phyloP scores from a whole-genome alignment of 2,329 filamentous ascomycete genomes.

The Calonectria pseudoturangicola region DNA sequence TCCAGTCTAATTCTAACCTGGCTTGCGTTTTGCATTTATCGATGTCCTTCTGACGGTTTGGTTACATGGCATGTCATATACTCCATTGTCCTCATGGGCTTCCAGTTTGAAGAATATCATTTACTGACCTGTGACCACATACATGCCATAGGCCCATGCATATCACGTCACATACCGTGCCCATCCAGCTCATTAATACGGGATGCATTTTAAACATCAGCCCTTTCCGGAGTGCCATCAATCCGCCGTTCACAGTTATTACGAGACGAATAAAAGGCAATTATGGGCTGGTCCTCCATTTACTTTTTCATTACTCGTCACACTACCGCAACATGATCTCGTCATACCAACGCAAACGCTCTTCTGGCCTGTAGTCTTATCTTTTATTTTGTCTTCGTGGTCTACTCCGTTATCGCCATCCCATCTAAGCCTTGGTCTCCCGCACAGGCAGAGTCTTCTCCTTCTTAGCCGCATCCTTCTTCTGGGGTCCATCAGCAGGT shows the following conservation, averaged over 20 bases:
- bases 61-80: too few species aligned
- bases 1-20: too few species aligned
- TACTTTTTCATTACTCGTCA: conserved; percentile 32
- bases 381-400: conserved; percentile 42
- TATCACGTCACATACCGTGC: too few species aligned
- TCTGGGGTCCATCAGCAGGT: conserved; percentile 71
- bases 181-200: neutral
- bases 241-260: neutral
- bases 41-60: too few species aligned
- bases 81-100: too few species aligned
- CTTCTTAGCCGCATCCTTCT: conserved; percentile 53
- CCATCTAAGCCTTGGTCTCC: conserved; percentile 53
- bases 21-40: too few species aligned
- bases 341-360: conserved; percentile 38
- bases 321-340: conserved; percentile 28
- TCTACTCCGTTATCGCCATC: neutral
- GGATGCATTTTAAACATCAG: neutral
- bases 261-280: neutral
- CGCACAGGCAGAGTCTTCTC: conserved; percentile 54
- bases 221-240: neutral
- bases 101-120: too few species aligned
- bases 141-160: too few species aligned
- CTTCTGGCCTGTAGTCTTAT: conserved; percentile 24
- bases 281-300: neutral
- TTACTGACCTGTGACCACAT: too few species aligned